A percentile compares a stretch with the other conserved stretches of the same genome.
Evolutionary conservation across 495 filamentous ascomycete species (phyloP).

Genomic region (Hyaloscypha hepaticicola): DNA sequence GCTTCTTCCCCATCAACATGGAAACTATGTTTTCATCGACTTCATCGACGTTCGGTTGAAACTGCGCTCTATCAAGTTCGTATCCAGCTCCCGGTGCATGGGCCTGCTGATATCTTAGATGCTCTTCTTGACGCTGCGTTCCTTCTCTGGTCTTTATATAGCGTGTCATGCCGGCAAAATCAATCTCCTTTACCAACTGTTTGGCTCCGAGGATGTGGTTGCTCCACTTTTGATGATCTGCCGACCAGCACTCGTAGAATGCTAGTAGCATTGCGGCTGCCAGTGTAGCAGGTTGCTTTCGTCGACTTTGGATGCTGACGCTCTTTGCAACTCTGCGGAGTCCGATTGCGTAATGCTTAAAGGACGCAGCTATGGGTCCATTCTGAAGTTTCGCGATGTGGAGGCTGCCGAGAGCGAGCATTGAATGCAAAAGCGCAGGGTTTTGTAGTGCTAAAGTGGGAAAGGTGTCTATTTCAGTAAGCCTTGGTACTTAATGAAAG

Average conservation of each 20-base stretch:
- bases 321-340: constrained; percentile 72
- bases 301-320: constrained; percentile 66
- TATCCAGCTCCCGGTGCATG: constrained; percentile 18
- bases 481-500: background rate
- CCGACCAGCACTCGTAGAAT: constrained; percentile 93
- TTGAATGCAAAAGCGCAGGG: constrained; percentile 83
- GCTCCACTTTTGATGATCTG: constrained; percentile 94
- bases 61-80: constrained; percentile 28
- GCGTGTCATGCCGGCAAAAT: constrained; percentile 69
- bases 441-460: constrained; percentile 82
- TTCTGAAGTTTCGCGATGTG: constrained; percentile 84
- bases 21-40: constrained; percentile 38
- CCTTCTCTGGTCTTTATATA: constrained; percentile 59
- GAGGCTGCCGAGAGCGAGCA: constrained; percentile 82
- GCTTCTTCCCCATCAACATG: constrained; percentile 34
- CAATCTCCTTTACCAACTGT: constrained; percentile 79
- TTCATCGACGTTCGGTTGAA: constrained; percentile 30
- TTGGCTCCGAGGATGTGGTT: constrained; percentile 84
- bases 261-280: constrained; percentile 85
- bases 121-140: constrained; percentile 28
- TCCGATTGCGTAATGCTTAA: constrained; percentile 90
- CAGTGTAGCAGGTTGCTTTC: constrained; percentile 77
- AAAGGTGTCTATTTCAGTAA: constrained; percentile 56
- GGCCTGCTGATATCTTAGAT: constrained; percentile 17
- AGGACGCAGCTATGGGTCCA: constrained; percentile 68